phyloP scores from a whole-genome alignment of 192 early-diverging fungal species.

The Paraglomus occultum region DNA sequence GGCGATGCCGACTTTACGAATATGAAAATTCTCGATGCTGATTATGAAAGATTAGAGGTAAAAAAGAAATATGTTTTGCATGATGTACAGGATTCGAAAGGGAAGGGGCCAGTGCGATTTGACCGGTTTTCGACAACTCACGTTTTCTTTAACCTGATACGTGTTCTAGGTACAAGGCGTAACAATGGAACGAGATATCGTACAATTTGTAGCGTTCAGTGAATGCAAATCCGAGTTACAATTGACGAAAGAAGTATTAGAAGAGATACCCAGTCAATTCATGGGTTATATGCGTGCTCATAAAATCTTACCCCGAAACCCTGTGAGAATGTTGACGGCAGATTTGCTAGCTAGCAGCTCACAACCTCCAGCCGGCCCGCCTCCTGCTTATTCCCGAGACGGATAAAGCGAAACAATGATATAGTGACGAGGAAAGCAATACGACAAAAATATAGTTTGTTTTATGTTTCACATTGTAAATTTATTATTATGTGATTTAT shows the following conservation, averaged over 20 bases:
- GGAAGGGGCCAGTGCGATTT: too few relatives aligned
- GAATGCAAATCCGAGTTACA: constrained; percentile 31
- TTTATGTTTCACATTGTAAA: too few relatives aligned
- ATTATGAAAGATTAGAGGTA: constrained; percentile 38
- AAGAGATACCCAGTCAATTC: constrained; percentile 57
- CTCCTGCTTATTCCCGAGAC: background rate
- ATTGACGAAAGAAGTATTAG: constrained; percentile 44
- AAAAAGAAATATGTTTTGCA: background rate
- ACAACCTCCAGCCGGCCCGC: background rate
- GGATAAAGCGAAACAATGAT: too few relatives aligned
- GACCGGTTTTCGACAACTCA: background rate
- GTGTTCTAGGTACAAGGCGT: background rate
- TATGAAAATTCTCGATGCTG: constrained; percentile 52
- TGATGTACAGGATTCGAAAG: too few relatives aligned
- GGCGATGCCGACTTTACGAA: constrained; percentile 50
- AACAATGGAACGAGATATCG: constrained; percentile 48
- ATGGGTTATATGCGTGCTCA: constrained; percentile 44
- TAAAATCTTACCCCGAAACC: constrained; percentile 35
- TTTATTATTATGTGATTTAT: too few relatives aligned
- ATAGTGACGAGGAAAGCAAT: too few relatives aligned
- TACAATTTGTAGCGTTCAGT: constrained; percentile 57
- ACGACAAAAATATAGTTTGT: too few relatives aligned
- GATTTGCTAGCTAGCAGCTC: background rate
- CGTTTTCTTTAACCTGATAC: background rate
- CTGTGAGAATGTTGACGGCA: constrained; percentile 24